A percentile compares a stretch with the other conserved stretches of the same genome.
Conservation (phyloP, 1,284 basidiomycete genomes). For the Pterulicium gracile region DNA sequence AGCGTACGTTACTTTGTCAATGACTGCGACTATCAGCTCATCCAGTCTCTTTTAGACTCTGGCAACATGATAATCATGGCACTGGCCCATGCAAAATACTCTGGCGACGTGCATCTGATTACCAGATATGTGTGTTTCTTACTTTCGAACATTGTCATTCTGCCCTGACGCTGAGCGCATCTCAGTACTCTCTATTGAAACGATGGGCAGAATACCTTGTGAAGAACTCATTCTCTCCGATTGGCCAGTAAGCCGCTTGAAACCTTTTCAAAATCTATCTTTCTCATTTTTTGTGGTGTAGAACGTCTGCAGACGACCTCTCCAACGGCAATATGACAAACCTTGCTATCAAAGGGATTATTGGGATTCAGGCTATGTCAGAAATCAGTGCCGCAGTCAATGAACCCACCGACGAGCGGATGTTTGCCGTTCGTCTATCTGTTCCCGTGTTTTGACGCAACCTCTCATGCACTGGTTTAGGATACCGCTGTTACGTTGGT, state of each 20-base stretch:
- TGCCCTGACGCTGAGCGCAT: background rate
- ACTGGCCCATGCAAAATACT: slow-evolving; percentile 11
- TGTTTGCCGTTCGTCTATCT: slow-evolving; percentile 21
- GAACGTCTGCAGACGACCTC: background rate
- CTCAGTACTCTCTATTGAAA: slow-evolving; percentile 21
- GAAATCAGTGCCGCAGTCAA: slow-evolving; percentile 23
- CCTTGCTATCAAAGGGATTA: slow-evolving; percentile 29
- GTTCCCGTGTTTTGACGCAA: no score
- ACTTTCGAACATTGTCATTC: background rate
- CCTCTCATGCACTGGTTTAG: slow-evolving; percentile 9
- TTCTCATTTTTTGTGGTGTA: no score
- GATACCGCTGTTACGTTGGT: slow-evolving; percentile 13
- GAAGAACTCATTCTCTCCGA: slow-evolving; percentile 14
- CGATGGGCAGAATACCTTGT: slow-evolving; percentile 26
- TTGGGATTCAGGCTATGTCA: slow-evolving; percentile 29
- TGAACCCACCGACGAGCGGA: slow-evolving; percentile 12
- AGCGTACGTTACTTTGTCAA: background rate
- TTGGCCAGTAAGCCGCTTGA: slow-evolving; percentile 2
- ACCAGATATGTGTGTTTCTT: slow-evolving; percentile 7
- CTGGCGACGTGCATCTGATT: slow-evolving; percentile 12
- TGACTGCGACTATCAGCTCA: background rate
- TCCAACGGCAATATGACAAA: slow-evolving; percentile 15
- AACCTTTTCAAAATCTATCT: background rate
- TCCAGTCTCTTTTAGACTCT: slow-evolving; percentile 9
- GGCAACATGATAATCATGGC: slow-evolving; percentile 16